Conservation (phyloP, 805 yeast species). For the Sungouiella blattae region DNA sequence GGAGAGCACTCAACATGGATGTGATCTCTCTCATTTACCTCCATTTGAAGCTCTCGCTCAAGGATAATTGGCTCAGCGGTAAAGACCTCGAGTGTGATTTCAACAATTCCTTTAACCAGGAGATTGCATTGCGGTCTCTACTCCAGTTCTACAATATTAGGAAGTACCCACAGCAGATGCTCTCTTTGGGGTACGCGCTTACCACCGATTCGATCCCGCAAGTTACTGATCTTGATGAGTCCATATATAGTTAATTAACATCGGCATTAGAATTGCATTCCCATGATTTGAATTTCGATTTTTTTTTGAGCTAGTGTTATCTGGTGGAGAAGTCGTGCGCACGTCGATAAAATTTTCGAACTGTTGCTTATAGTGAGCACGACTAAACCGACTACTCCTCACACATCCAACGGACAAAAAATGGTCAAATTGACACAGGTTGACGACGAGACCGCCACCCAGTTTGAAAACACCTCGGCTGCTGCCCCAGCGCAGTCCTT, state of each 20-base stretch:
- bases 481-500: constrained; percentile 26
- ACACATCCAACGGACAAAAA: too few relatives aligned
- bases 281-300: too few relatives aligned
- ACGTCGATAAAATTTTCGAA: constrained; percentile 18
- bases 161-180: constrained; percentile 52
- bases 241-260: background rate
- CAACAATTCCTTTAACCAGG: constrained; percentile 78
- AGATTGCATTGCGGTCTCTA: constrained; percentile 75
- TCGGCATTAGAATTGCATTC: too few relatives aligned
- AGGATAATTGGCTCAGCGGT: constrained; percentile 87
- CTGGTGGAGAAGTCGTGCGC: constrained; percentile 19
- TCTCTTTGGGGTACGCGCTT: constrained; percentile 48
- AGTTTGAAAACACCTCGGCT: constrained; percentile 32
- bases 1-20: constrained; percentile 94
- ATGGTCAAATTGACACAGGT: constrained; percentile 80
- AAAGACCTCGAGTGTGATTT: constrained; percentile 72
- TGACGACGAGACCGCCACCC: constrained; percentile 50
- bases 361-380: background rate
- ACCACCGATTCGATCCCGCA: background rate
- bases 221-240: background rate
- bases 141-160: constrained; percentile 71
- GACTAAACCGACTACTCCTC: background rate
- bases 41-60: constrained; percentile 64
- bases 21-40: constrained; percentile 82
- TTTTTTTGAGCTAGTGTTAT: too few relatives aligned